Base-by-base conservation (phyloP, 179 eudicot genomes). In the Patellifolia procumbens region DNA sequence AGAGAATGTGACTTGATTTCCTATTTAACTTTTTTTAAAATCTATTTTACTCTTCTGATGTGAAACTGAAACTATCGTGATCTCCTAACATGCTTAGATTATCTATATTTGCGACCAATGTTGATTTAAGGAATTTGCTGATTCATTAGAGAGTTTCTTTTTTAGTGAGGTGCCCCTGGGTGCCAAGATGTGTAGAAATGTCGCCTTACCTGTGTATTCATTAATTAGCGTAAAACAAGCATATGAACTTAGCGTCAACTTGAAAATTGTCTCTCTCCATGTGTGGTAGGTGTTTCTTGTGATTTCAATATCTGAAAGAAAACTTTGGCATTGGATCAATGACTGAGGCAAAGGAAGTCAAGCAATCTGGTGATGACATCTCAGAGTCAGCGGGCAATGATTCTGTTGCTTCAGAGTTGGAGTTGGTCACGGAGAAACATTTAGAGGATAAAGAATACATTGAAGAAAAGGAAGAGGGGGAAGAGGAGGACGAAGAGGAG, bases 261-360 rank as follows among this genome's bases (percentile, higher is more conserved):
- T 29, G 59, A 48, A 37, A 19, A 12, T 31, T 70, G 9, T 15
- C 58, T 42, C 71, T 26, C 20, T 24, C 28, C 19, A 7, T 45
- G 37, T 70, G 43, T 49, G 28, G 24, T 70, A 49, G 73, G 74
- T 53, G 51, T 17, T 6, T 1, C 29, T 32, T 29, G 26, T 12
- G 17, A 13, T 34, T 32, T 34, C 43, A 70, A 2, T 51, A 24
- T 62, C 31, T 56, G 19, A 20, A 49, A 65, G 46, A 77, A 11
- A 19, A 11, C 26, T 34, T 43, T 43, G 55, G 56, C 34, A 32
- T 68, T 39, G 71, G 68, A 68, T 37, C 68, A 11, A 82, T 82
- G 85, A 74, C 81, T 45, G 81, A 70, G 55, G 32, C 34, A 28
- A 74, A 78, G 68, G 82, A 82, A 64, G 74, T 75, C 22, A 73